Evolutionary conservation across 2,329 filamentous ascomycete genomes (phyloP).

Genomic region (Onygenales sp.): DNA sequence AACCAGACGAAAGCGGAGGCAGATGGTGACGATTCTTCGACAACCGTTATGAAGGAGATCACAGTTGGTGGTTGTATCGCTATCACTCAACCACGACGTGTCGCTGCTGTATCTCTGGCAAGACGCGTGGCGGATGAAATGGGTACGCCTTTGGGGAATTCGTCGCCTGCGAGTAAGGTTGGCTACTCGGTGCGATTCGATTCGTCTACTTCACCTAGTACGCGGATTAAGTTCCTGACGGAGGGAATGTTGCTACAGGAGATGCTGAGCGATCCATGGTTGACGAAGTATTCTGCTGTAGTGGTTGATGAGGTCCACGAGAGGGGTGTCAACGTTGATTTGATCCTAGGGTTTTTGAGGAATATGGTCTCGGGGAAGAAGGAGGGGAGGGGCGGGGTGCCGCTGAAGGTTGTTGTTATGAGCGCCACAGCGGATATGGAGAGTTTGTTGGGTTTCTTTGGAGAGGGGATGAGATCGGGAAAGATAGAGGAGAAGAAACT

Average conservation of each 20-base stretch:
- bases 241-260: slow-evolving; percentile 96
- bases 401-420: slow-evolving; percentile 89
- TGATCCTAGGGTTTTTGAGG: slow-evolving; percentile 80
- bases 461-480: slow-evolving; percentile 18
- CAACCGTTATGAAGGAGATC: slow-evolving; percentile 29
- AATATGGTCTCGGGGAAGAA: slow-evolving; percentile 55
- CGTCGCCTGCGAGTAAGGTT: slow-evolving; percentile 55
- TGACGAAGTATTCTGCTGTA: slow-evolving; percentile 79
- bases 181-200: slow-evolving; percentile 96
- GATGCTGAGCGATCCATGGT: slow-evolving; percentile 71
- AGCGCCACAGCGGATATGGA: slow-evolving; percentile 91
- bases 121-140: slow-evolving; percentile 79
- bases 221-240: slow-evolving; percentile 84
- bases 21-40: neutral
- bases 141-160: slow-evolving; percentile 53
- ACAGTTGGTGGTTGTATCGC: slow-evolving; percentile 72
- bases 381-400: slow-evolving; percentile 57
- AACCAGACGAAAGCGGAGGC: neutral
- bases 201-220: slow-evolving; percentile 69
- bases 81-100: slow-evolving; percentile 86
- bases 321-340: slow-evolving; percentile 84
- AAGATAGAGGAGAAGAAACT: slow-evolving; percentile 4
- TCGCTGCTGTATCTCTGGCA: slow-evolving; percentile 86
- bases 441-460: slow-evolving; percentile 66
- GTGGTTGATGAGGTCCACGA: slow-evolving; percentile 97